These are phyloP conservation scores for Calocybe cyanea DNA, from an alignment of 768 basidiomycete genomes.

Conservation along the genomic window DNA sequence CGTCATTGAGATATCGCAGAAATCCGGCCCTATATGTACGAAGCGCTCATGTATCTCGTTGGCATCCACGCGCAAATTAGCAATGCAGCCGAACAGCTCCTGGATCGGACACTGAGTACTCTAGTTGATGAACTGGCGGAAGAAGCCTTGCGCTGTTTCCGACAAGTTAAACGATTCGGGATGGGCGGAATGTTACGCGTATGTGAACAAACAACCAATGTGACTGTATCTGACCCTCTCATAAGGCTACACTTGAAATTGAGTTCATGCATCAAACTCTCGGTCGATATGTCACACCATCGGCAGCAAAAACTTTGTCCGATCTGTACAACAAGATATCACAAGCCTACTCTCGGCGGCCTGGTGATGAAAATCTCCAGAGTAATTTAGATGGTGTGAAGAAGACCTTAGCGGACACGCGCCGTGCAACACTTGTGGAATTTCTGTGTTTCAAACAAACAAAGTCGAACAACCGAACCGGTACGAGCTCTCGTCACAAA, in stretches of 20 bases:
- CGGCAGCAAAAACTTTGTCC: slow-evolving; percentile 80
- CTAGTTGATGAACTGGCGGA: slow-evolving; percentile 81
- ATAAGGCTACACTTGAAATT: slow-evolving; percentile 94
- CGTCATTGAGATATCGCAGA: slow-evolving; percentile 37
- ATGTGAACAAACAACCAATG: slow-evolving; percentile 24
- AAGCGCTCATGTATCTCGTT: slow-evolving; percentile 83
- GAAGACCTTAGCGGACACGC: slow-evolving; percentile 82
- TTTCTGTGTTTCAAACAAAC: slow-evolving; percentile 89
- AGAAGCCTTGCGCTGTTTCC: slow-evolving; percentile 83
- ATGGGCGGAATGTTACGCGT: slow-evolving; percentile 99
- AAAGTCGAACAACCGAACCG: slow-evolving; percentile 37
- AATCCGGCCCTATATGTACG: slow-evolving; percentile 93
- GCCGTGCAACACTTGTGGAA: slow-evolving; percentile 89
- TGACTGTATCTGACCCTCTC: slow-evolving; percentile 7
- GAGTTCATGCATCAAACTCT: slow-evolving; percentile 99
- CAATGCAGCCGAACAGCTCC: slow-evolving; percentile 69
- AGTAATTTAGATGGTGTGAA: slow-evolving; percentile 86
- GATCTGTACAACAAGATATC: slow-evolving; percentile 95
- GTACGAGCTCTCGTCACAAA: slow-evolving; percentile 13
- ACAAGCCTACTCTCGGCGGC: slow-evolving; percentile 81
- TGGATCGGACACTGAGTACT: slow-evolving; percentile 77
- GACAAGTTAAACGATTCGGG: slow-evolving; percentile 85
- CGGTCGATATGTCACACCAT: slow-evolving; percentile 77
- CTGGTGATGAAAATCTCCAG: slow-evolving; percentile 85
- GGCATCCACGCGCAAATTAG: slow-evolving; percentile 89